Percentiles rank a stretch among this genome's conserved stretches.
phyloP scores from a whole-genome alignment of 2,329 filamentous ascomycete genomes.

The Neurospora crassa region DNA sequence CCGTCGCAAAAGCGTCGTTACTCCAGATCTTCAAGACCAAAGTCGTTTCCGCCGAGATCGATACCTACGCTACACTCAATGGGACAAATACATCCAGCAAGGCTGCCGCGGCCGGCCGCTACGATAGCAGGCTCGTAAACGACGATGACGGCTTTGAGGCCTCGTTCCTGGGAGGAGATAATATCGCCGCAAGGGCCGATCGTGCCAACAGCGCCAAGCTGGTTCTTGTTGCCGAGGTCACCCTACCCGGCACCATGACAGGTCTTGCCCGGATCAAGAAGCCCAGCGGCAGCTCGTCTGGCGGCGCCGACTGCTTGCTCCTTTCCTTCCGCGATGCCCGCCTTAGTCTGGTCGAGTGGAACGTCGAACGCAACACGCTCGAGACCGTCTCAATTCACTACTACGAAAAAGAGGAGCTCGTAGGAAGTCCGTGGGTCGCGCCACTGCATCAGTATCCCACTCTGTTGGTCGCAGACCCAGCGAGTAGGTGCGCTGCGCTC shows the following conservation, averaged over 20 bases:
- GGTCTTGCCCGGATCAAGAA: conserved; percentile 72
- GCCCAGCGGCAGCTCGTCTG: conserved; percentile 53
- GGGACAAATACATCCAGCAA: conserved; percentile 10
- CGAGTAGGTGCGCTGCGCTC: conserved; percentile 85
- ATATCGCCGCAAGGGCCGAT: conserved; percentile 51
- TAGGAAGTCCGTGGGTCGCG: conserved; percentile 72
- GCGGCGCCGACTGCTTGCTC: conserved; percentile 71
- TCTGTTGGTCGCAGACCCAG: conserved; percentile 79
- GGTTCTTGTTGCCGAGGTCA: conserved; percentile 75
- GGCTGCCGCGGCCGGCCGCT: conserved; percentile 34
- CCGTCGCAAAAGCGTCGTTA: conserved; percentile 86
- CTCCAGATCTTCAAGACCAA: conserved; percentile 82
- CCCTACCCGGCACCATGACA: conserved; percentile 73
- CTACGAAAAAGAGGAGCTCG: conserved; percentile 89
- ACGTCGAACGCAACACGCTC: conserved; percentile 67
- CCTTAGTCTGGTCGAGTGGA: conserved; percentile 89
- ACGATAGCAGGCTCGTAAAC: conserved; percentile 42
- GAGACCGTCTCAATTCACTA: conserved; percentile 93
- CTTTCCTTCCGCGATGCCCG: conserved; percentile 86
- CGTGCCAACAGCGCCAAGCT: conserved; percentile 64
- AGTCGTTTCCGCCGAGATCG: conserved; percentile 54
- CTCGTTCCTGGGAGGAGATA: conserved; percentile 57
- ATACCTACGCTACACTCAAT: conserved; percentile 26
- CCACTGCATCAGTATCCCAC: conserved; percentile 68
- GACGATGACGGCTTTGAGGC: conserved; percentile 56